A percentile compares a stretch with the other conserved stretches of the same genome.
Conservation (phyloP, 495 filamentous ascomycete genomes). For the Xylaria grammica region DNA sequence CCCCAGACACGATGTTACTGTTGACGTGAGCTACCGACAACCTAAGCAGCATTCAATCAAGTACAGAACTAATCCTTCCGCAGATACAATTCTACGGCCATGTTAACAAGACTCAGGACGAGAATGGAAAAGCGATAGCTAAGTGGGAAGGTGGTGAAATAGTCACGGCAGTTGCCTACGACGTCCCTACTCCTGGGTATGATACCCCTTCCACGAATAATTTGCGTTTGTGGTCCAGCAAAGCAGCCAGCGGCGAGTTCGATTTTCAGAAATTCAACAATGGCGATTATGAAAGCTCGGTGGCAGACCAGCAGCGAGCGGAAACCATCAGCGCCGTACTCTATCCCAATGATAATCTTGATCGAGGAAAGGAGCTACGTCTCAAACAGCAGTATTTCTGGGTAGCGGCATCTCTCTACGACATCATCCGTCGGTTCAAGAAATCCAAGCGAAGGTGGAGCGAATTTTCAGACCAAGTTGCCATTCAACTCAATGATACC, state of each 20-base stretch:
- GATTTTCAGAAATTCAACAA: conserved; percentile 99
- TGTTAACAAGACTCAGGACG: conserved; percentile 73
- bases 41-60: background rate
- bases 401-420: conserved; percentile 94
- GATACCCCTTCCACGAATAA: conserved; percentile 93
- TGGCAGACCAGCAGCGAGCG: conserved; percentile 91
- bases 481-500: conserved; percentile 97
- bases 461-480: conserved; percentile 92
- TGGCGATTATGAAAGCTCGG: conserved; percentile 96
- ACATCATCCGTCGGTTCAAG: conserved; percentile 97
- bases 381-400: conserved; percentile 99
- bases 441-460: conserved; percentile 91
- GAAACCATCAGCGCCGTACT: conserved; percentile 98
- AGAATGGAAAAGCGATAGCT: conserved; percentile 71
- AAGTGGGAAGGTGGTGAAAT: conserved; percentile 93
- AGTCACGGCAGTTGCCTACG: conserved; percentile 91
- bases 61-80: conserved; percentile 20
- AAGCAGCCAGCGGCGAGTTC: conserved; percentile 95
- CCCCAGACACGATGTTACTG: conserved; percentile 89
- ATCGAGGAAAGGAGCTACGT: conserved; percentile 94
- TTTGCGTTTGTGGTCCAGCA: conserved; percentile 93
- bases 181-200: conserved; percentile 93
- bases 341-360: conserved; percentile 97
- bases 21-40: conserved; percentile 63
- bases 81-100: conserved; percentile 91